Base-by-base conservation (phyloP, 441 rosid genomes). In the Metrosideros polymorpha region DNA sequence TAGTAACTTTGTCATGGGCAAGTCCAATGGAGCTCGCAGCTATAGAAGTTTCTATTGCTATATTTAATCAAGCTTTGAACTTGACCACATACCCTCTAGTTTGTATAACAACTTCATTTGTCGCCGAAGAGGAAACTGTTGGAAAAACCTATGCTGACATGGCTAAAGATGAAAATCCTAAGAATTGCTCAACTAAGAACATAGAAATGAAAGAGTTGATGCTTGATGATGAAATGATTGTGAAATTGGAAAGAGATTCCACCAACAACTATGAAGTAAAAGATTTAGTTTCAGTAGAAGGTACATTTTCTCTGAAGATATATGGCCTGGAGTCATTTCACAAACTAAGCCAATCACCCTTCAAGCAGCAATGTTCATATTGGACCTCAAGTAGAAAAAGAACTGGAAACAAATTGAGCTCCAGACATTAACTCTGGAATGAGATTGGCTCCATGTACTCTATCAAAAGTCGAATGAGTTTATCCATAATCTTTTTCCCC, bases 61-160 rank as follows among this genome's bases (percentile, higher is more conserved):
- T 94, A 90, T 94, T 94, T 90, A 94, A 94, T 86, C 96, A 94
- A 93, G 95, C 94, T 77, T 94, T 94, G 9, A 93, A 86, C 57
- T 86, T 94, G 19, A 92, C 95, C 14, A 91, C 92, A 61, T 94
- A 92, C 87, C 96, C 97, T 17, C 90, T 95, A 25, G 93, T 92
- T 83, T 92, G 93, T 84, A 89, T 95, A 50, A 94, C 97, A 35
- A 95, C 96, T 59, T 94, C 95, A 3, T 94, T 95, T 56, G 97
- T 95, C n/a, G 96, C 96, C 4, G 95, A 94, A 88, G 95, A 94
- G 88, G 96, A 94, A 61, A 93, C 95, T 2, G 75, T 91, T 82
- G 91, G 87, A 71, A 94, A 90, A 87, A 49, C 87, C 22, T 90
- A 55, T 59, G 83, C 85, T 79, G 92, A 92, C 82, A 87, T 86